phyloP scores from a whole-genome alignment of 2,329 filamentous ascomycete genomes.

The Alternaria triticina region DNA sequence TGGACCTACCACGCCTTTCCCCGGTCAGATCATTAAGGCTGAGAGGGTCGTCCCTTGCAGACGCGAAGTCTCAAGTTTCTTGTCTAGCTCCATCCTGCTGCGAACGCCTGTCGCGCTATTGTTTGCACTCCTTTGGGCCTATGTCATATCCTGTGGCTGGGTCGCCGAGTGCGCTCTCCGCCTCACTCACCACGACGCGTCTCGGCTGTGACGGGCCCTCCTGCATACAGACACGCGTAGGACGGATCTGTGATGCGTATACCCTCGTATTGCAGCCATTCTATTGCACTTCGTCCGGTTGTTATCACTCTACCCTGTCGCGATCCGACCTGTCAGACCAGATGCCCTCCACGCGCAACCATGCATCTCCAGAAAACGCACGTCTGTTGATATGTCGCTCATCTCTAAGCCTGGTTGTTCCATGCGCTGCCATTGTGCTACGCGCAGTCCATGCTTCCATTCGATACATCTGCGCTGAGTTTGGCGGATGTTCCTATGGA shows the following conservation, averaged over 20 bases:
- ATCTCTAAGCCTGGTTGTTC: not conserved
- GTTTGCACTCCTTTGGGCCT: not conserved
- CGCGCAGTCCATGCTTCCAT: not conserved
- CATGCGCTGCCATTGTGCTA: not conserved
- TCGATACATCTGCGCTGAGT: not conserved
- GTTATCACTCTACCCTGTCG: not conserved
- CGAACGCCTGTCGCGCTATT: constrained; percentile 17
- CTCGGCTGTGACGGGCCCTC: constrained; percentile 3
- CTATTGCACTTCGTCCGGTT: not conserved
- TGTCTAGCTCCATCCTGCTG: constrained; percentile 14
- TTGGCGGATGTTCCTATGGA: constrained; percentile 11
- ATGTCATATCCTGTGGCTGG: constrained; percentile 12
- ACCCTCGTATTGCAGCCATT: not conserved
- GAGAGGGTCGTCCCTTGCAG: constrained; percentile 18
- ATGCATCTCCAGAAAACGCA: not conserved
- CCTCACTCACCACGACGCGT: constrained; percentile 3
- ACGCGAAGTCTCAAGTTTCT: constrained; percentile 14
- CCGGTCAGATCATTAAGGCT: constrained; percentile 9
- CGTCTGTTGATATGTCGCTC: not conserved
- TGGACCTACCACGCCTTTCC: constrained; percentile 7
- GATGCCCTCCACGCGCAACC: not conserved
- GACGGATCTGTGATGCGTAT: constrained; percentile 4
- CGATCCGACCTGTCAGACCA: not conserved
- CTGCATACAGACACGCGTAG: not conserved
- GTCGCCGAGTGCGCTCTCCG: not conserved